These are phyloP conservation scores for Tillandsia fasciculata DNA, from an alignment of 176 grass and related monocot genomes.

Conservation along the genomic window DNA sequence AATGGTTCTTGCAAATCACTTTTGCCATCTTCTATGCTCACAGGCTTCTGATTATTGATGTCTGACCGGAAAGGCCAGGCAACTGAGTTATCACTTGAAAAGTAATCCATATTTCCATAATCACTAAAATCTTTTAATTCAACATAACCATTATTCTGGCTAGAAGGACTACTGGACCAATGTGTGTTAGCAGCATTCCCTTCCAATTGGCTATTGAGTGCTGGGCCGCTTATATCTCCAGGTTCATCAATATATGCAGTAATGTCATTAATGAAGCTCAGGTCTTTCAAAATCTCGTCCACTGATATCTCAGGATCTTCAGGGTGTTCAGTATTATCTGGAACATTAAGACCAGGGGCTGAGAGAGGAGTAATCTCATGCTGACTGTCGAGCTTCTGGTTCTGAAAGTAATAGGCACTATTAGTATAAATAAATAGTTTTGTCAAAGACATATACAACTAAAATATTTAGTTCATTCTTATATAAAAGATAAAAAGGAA, in stretches of 20 bases:
- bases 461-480: background rate
- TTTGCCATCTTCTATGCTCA: slow-evolving; percentile 14
- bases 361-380: slow-evolving; percentile 22
- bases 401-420: slow-evolving; percentile 12
- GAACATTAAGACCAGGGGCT: slow-evolving; percentile 26
- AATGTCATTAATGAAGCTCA: slow-evolving; percentile 37
- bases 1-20: slow-evolving; percentile 24
- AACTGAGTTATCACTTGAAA: slow-evolving; percentile 26
- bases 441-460: background rate
- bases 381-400: slow-evolving; percentile 24
- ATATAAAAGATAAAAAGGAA: slow-evolving; percentile 5
- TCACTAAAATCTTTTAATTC: slow-evolving; percentile 72
- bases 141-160: slow-evolving; percentile 48
- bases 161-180: slow-evolving; percentile 19
- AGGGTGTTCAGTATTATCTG: slow-evolving; percentile 29
- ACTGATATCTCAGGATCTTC: slow-evolving; percentile 34
- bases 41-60: slow-evolving; percentile 32
- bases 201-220: slow-evolving; percentile 15
- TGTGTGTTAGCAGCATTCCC: slow-evolving; percentile 23
- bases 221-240: slow-evolving; percentile 16
- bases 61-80: slow-evolving; percentile 40
- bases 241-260: slow-evolving; percentile 25
- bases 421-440: slow-evolving; percentile 22
- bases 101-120: slow-evolving; percentile 25
- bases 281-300: slow-evolving; percentile 50